These are phyloP conservation scores for Trichoderma parareesei DNA, from an alignment of 495 filamentous ascomycete genomes.

Conservation along the genomic window DNA sequence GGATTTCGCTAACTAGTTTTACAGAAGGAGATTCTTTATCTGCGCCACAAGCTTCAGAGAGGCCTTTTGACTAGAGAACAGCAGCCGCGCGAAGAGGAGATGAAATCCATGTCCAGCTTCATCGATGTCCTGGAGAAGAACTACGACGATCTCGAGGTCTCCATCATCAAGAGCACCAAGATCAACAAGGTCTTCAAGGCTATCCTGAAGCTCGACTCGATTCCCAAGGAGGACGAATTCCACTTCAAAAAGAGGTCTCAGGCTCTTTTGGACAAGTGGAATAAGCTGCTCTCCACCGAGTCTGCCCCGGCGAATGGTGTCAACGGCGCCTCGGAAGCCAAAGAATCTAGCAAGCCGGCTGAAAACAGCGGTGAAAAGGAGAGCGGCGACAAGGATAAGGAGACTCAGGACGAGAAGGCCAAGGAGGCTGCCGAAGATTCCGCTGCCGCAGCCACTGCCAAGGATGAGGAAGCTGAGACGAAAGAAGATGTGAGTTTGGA, in stretches of 20 bases:
- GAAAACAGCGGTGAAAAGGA: slow-evolving; percentile 40
- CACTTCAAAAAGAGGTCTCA: slow-evolving; percentile 73
- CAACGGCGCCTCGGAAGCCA: slow-evolving; percentile 28
- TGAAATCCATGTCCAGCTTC: slow-evolving; percentile 73
- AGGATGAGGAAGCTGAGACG: slow-evolving; percentile 24
- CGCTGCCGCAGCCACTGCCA: slow-evolving; percentile 13
- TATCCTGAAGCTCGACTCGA: slow-evolving; percentile 72
- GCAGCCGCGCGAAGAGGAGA: slow-evolving; percentile 79
- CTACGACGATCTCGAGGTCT: slow-evolving; percentile 70
- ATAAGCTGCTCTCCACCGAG: slow-evolving; percentile 59
- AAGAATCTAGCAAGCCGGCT: slow-evolving; percentile 19
- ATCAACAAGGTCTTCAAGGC: slow-evolving; percentile 92
- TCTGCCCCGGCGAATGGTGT: slow-evolving; percentile 40
- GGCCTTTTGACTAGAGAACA: slow-evolving; percentile 77
- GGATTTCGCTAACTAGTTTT: slow-evolving; percentile 15
- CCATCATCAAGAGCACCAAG: slow-evolving; percentile 77
- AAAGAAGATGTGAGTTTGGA: slow-evolving; percentile 23
- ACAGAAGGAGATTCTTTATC: slow-evolving; percentile 66
- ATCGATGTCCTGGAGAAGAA: slow-evolving; percentile 65
- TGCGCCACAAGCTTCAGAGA: slow-evolving; percentile 85
- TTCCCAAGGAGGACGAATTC: slow-evolving; percentile 79
- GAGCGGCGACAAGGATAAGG: slow-evolving; percentile 42
- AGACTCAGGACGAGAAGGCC: slow-evolving; percentile 33
- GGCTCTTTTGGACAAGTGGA: slow-evolving; percentile 71
- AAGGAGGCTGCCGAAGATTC: slow-evolving; percentile 15